Percentiles rank a stretch among this genome's conserved stretches.
Evolutionary conservation across 2,329 filamentous ascomycete genomes (phyloP).

Genomic region (Venturiaceae sp.): DNA sequence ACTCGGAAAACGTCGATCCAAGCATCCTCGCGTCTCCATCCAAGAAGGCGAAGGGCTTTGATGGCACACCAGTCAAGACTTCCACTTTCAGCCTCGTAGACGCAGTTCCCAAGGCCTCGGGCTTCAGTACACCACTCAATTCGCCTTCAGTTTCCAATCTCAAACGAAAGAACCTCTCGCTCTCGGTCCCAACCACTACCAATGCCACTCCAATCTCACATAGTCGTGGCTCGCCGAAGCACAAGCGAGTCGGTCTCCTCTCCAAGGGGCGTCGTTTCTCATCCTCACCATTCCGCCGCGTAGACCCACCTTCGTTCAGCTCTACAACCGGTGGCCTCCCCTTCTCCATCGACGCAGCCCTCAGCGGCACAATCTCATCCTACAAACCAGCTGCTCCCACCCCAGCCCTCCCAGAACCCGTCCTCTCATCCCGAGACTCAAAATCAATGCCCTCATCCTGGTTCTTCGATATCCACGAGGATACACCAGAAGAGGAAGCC

Average conservation of each 20-base stretch:
- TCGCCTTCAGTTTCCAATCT: constrained; percentile 18
- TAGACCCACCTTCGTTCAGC: constrained; percentile 59
- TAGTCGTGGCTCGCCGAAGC: constrained; percentile 66
- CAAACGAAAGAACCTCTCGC: constrained; percentile 27
- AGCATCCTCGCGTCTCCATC: constrained; percentile 37
- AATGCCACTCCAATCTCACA: constrained; percentile 32
- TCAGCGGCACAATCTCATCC: constrained; percentile 63
- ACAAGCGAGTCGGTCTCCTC: constrained; percentile 60
- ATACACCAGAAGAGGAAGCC: constrained; percentile 81
- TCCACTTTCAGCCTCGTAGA: constrained; percentile 27
- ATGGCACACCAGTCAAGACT: constrained; percentile 27
- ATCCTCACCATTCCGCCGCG: constrained; percentile 53
- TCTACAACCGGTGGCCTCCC: constrained; percentile 43
- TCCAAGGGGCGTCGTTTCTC: constrained; percentile 52
- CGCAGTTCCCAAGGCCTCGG: constrained; percentile 10
- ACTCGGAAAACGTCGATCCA: constrained; percentile 52
- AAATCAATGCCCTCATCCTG: constrained; percentile 54
- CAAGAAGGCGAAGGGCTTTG: constrained; percentile 41
- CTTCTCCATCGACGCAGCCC: constrained; percentile 77
- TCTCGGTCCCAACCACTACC: constrained; percentile 27
- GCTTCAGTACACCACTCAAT: constrained; percentile 13
- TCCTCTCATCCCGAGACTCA: constrained; percentile 15
- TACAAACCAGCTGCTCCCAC: constrained; percentile 39
- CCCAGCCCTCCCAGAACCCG: constrained; percentile 17
- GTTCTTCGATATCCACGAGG: constrained; percentile 93